Percentiles rank a stretch among this genome's conserved stretches.
These are phyloP conservation scores for Chytriomyces sp. DNA, from an alignment of 192 early-diverging fungal species.

Conservation along the genomic window DNA sequence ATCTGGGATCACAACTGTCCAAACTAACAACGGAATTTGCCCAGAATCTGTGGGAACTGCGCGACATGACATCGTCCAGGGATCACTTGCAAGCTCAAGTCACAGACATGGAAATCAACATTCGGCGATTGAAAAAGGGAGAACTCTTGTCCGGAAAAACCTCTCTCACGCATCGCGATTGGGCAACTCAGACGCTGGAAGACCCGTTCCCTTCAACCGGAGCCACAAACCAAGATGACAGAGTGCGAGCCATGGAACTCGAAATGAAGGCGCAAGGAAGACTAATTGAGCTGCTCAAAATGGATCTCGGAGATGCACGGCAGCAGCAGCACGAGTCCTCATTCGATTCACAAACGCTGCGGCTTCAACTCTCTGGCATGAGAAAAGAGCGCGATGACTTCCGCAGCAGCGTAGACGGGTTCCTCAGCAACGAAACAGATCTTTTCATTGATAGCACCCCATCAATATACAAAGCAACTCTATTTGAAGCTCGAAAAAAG, in stretches of 20 bases:
- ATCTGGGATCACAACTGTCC: constrained; percentile 27
- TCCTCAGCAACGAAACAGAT: neutral
- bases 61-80: neutral
- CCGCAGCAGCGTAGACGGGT: constrained; percentile 7
- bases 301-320: constrained; percentile 1
- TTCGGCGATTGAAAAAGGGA: neutral
- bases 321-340: neutral
- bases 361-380: constrained; percentile 12
- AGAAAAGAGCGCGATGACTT: constrained; percentile 9
- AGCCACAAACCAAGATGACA: neutral
- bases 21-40: constrained; percentile 23
- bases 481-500: constrained; percentile 30
- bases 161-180: neutral
- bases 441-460: neutral
- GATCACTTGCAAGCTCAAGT: constrained; percentile 12
- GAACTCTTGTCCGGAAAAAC: neutral
- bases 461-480: constrained; percentile 3
- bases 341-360: neutral
- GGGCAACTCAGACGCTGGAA: constrained; percentile 25
- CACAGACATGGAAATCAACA: constrained; percentile 18
- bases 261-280: constrained; percentile 10
- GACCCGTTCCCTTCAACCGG: neutral
- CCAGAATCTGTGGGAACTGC: constrained; percentile 16
- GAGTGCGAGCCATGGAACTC: neutral
- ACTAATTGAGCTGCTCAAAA: constrained; percentile 17